Conservation (phyloP, 108 stramenopile genomes). For the Skeletonema marinoi region DNA sequence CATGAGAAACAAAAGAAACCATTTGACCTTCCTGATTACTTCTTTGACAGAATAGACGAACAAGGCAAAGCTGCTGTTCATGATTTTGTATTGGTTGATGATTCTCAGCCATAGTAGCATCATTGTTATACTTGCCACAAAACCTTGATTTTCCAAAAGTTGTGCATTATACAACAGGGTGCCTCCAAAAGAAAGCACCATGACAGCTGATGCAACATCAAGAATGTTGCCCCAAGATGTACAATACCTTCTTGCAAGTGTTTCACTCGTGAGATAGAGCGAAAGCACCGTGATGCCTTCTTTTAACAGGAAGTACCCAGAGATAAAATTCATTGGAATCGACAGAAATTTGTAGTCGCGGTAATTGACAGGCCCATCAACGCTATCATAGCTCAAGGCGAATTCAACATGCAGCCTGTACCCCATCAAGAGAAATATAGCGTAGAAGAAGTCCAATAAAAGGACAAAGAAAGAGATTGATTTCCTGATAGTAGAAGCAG, state of each 20-base stretch:
- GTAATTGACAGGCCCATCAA: conserved; percentile 30
- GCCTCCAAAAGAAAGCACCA: conserved; percentile 14
- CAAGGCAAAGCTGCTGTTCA: conserved; percentile 36
- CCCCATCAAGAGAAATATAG: conserved; percentile 39
- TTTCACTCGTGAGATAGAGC: conserved; percentile 41
- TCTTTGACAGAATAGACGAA: conserved; percentile 47
- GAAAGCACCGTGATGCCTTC: conserved; percentile 38
- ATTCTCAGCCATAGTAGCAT: conserved; percentile 44
- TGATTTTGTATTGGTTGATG: conserved; percentile 46
- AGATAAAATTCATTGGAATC: conserved; percentile 22
- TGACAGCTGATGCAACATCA: conserved; percentile 32
- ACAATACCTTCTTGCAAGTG: conserved; percentile 41
- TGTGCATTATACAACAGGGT: conserved; percentile 4
- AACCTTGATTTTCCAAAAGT: conserved; percentile 24
- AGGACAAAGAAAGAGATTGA: conserved; percentile 40
- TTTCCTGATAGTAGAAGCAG: conserved; percentile 33
- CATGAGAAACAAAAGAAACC: conserved; percentile 44
- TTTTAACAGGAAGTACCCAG: conserved; percentile 44
- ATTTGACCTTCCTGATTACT: conserved; percentile 12
- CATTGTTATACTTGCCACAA: conserved; percentile 24
- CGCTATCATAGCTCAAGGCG: conserved; percentile 16
- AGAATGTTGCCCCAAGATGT: conserved; percentile 39
- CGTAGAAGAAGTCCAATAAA: conserved; percentile 40
- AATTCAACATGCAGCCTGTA: conserved; percentile 47
- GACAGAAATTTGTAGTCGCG: conserved; percentile 22